A percentile compares a stretch with the other conserved stretches of the same genome.
phyloP scores from a whole-genome alignment of 2,329 filamentous ascomycete species.

The Trichoderma aggressivum region DNA sequence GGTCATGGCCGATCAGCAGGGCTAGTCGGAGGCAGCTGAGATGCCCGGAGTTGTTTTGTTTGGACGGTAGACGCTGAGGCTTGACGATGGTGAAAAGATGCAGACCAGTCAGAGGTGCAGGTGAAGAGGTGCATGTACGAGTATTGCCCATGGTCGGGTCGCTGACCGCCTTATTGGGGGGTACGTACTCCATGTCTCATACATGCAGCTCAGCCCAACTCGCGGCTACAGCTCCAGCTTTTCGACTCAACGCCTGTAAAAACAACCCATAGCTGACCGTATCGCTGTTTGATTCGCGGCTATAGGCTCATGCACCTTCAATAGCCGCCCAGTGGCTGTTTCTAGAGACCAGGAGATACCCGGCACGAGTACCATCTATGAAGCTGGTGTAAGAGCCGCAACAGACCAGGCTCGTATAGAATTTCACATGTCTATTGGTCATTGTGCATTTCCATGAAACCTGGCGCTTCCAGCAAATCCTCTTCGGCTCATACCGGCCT shows the following conservation, averaged over 20 bases:
- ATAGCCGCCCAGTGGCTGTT: neutral
- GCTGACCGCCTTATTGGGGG: neutral
- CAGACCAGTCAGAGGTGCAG: neutral
- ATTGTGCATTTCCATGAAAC: neutral
- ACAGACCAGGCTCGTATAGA: neutral
- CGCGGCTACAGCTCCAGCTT: neutral
- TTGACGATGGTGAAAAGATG: neutral
- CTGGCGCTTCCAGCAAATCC: neutral
- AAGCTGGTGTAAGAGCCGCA: neutral
- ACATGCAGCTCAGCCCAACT: neutral
- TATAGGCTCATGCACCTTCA: neutral
- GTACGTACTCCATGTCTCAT: neutral
- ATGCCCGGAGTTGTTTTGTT: neutral
- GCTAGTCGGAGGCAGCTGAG: neutral
- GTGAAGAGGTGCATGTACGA: neutral
- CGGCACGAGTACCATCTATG: neutral
- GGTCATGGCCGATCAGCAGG: neutral
- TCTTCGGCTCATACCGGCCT: neutral
- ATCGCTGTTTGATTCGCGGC: neutral
- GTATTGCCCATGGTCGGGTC: neutral
- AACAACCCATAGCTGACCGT: neutral
- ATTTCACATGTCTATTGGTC: neutral
- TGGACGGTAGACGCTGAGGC: constrained; percentile 1
- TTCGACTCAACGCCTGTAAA: neutral
- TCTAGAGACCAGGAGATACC: neutral